These are phyloP conservation scores for Micromonas commoda DNA, from an alignment of 139 green algal genomes.

Conservation along the genomic window DNA sequence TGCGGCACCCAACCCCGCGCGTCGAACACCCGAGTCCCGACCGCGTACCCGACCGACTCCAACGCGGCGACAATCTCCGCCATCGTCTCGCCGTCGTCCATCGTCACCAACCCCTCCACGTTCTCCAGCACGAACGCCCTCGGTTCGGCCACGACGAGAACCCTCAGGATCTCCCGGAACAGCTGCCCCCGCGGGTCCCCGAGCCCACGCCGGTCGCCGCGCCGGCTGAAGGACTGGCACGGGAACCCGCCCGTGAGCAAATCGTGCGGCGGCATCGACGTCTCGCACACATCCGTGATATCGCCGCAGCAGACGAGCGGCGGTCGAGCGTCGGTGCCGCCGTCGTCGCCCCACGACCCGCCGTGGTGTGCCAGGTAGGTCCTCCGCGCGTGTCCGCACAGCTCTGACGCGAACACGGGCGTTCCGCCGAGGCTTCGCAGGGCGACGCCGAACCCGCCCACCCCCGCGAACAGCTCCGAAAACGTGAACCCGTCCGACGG, in stretches of 20 bases:
- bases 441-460: slow-evolving; percentile 25
- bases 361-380: slow-evolving; percentile 2
- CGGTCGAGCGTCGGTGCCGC: no score
- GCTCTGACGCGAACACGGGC: slow-evolving; percentile 26
- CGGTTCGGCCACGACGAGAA: neutral
- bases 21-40: neutral
- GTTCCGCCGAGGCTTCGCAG: slow-evolving; percentile 3
- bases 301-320: neutral
- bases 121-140: slow-evolving; percentile 19
- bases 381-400: neutral
- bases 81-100: slow-evolving; percentile 3
- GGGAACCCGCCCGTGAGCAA: slow-evolving; percentile 25
- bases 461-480: slow-evolving; percentile 27
- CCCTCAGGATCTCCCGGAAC: slow-evolving; percentile 17
- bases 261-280: slow-evolving; percentile 13
- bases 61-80: neutral
- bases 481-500: slow-evolving; percentile 14
- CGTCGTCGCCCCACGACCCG: no score
- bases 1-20: slow-evolving; percentile 2
- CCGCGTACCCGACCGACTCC: neutral
- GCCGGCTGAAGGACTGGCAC: slow-evolving; percentile 24
- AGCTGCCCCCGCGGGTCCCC: slow-evolving; percentile 24
- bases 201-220: slow-evolving; percentile 5
- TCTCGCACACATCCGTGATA: slow-evolving; percentile 25
- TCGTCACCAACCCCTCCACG: neutral